Conservation (phyloP, 2,329 filamentous ascomycete species). For the Anthostomella pinea region DNA sequence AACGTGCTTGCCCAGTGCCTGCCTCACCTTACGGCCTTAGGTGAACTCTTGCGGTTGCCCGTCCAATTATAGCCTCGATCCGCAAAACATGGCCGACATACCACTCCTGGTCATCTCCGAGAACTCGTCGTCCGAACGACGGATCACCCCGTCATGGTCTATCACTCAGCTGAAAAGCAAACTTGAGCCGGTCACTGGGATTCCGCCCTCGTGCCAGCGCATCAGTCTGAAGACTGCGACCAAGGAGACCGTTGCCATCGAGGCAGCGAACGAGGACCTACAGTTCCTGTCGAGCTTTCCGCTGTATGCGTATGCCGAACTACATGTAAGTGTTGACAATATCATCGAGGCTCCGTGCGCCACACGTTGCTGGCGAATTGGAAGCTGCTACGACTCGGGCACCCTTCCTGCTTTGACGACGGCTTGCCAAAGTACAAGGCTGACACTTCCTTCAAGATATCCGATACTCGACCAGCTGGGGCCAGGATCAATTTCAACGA, state of each 20-base stretch:
- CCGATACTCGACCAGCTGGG: conserved; percentile 73
- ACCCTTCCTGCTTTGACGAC: too few species aligned
- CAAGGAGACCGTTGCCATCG: conserved; percentile 61
- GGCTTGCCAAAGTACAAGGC: too few species aligned
- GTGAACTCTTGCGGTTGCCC: not conserved
- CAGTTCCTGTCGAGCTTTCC: conserved; percentile 63
- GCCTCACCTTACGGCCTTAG: not conserved
- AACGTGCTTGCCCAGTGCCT: conserved; percentile 2
- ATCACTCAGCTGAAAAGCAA: conserved; percentile 80
- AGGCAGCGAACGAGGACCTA: conserved; percentile 70
- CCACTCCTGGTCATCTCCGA: conserved; percentile 73
- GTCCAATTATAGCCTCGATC: conserved; percentile 8
- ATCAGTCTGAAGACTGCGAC: conserved; percentile 66
- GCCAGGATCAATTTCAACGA: conserved; percentile 79
- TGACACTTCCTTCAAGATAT: too few species aligned
- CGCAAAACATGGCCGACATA: conserved; percentile 63
- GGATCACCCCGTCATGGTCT: conserved; percentile 89
- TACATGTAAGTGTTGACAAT: conserved; percentile 66
- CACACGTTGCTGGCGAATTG: too few species aligned
- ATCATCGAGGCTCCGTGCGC: not conserved
- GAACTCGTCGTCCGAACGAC: conserved; percentile 79
- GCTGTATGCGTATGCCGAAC: conserved; percentile 71
- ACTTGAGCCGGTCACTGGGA: conserved; percentile 88
- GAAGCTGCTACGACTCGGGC: too few species aligned
- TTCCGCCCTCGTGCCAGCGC: conserved; percentile 76